These are phyloP conservation scores for Colletotrichum sp. DNA, from an alignment of 2,329 filamentous ascomycete genomes.

Conservation along the genomic window DNA sequence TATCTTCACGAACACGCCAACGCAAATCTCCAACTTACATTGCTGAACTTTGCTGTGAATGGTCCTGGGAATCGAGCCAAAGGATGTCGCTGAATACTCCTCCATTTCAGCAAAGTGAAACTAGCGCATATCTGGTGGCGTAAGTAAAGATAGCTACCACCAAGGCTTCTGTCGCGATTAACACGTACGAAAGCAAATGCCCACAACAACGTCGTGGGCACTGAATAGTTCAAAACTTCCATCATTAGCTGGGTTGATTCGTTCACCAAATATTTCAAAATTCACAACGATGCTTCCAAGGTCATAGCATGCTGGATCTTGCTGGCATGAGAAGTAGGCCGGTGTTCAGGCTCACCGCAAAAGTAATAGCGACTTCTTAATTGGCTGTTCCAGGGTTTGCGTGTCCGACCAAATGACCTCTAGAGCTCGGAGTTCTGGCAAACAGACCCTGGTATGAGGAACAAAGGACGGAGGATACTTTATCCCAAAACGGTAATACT, in stretches of 20 bases:
- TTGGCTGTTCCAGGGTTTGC: background rate
- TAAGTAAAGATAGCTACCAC: background rate
- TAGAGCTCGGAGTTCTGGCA: background rate
- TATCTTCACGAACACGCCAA: background rate
- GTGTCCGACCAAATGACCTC: background rate
- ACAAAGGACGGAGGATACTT: background rate
- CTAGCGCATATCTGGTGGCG: background rate
- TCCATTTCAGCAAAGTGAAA: background rate
- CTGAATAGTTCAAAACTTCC: background rate
- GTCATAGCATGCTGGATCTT: background rate
- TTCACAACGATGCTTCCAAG: background rate
- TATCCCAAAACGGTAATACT: background rate
- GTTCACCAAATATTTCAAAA: background rate
- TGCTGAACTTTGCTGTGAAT: background rate
- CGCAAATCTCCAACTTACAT: background rate
- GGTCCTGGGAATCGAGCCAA: background rate
- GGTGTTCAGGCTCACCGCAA: background rate
- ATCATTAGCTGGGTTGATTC: background rate
- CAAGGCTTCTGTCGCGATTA: background rate
- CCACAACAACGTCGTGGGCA: background rate
- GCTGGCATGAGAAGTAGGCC: background rate
- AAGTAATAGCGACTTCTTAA: background rate
- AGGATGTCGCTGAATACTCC: background rate
- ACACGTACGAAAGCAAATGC: background rate
- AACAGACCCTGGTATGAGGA: background rate